Percentiles rank a stretch among this genome's conserved stretches.
Conservation (phyloP, 148 eudicot species). For the Rhododendron simsii region DNA sequence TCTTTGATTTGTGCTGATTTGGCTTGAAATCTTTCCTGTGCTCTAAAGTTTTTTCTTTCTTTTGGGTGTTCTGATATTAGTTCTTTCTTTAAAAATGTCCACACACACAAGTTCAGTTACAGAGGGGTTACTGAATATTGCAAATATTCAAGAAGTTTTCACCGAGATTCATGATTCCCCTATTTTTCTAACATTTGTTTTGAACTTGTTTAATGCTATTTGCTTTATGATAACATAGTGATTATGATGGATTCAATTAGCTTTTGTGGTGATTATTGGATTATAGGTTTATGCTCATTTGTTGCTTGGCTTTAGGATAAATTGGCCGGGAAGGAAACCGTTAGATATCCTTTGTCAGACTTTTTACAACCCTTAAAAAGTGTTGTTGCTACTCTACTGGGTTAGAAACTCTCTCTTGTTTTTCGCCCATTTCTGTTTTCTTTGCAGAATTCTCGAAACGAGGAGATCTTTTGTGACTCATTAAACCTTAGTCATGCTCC, state of each 20-base stretch:
- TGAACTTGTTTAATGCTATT: background rate
- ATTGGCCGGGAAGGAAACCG: background rate
- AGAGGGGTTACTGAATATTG: background rate
- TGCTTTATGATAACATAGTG: background rate
- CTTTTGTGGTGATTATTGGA: background rate
- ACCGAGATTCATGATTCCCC: background rate
- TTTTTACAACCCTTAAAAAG: background rate
- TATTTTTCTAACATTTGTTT: background rate
- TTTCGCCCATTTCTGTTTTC: background rate
- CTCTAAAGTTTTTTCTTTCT: too few species aligned
- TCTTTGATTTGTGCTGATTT: too few species aligned
- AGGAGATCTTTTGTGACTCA: slow-evolving; percentile 57
- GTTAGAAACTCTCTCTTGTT: background rate
- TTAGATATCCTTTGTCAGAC: background rate
- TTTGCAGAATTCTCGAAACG: slow-evolving; percentile 53
- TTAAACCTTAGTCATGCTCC: slow-evolving; percentile 23
- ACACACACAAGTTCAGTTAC: background rate
- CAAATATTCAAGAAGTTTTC: background rate
- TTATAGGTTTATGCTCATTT: background rate
- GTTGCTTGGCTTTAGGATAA: background rate
- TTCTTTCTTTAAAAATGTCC: too few species aligned
- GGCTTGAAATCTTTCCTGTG: too few species aligned
- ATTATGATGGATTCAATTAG: background rate
- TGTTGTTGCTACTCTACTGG: background rate
- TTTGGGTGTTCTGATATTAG: too few species aligned